phyloP scores from a whole-genome alignment of 2,329 filamentous ascomycete genomes.

The Stachybotrys elegans region DNA sequence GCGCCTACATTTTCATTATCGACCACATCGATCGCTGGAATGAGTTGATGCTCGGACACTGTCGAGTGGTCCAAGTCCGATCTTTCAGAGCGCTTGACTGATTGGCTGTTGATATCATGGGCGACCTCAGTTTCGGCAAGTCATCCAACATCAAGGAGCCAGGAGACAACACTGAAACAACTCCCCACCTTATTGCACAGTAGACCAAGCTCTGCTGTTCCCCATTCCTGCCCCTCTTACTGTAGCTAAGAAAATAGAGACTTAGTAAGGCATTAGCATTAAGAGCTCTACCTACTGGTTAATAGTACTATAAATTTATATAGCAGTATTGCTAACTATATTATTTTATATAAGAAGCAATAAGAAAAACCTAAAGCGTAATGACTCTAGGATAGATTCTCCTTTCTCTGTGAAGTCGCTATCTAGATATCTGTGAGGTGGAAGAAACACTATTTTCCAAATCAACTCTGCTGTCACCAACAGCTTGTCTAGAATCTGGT shows the following conservation, averaged over 20 bases:
- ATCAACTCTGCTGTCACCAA: background rate
- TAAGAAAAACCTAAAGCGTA: conserved; percentile 2
- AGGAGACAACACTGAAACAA: conserved; percentile 1
- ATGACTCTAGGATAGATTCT: conserved; percentile 4
- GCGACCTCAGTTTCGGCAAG: conserved; percentile 4
- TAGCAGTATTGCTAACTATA: background rate
- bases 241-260: conserved; percentile 5
- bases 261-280: background rate
- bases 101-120: conserved; percentile 5
- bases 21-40: conserved; percentile 6
- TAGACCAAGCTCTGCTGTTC: conserved; percentile 4
- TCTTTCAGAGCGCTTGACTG: background rate
- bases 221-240: conserved; percentile 2
- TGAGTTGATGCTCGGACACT: background rate
- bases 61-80: background rate
- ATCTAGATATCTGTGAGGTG: background rate
- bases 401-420: conserved; percentile 1
- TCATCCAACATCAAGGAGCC: conserved; percentile 7
- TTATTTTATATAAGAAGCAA: conserved; percentile 1
- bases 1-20: conserved; percentile 3
- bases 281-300: background rate
- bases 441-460: background rate
- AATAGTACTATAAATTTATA: background rate
- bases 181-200: conserved; percentile 1
- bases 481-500: background rate